Evolutionary conservation across 2,329 filamentous ascomycete genomes (phyloP), one percentile per base, ranked within the genome.

Genomic region (Cylindrodendrum hubeiense): DNA sequence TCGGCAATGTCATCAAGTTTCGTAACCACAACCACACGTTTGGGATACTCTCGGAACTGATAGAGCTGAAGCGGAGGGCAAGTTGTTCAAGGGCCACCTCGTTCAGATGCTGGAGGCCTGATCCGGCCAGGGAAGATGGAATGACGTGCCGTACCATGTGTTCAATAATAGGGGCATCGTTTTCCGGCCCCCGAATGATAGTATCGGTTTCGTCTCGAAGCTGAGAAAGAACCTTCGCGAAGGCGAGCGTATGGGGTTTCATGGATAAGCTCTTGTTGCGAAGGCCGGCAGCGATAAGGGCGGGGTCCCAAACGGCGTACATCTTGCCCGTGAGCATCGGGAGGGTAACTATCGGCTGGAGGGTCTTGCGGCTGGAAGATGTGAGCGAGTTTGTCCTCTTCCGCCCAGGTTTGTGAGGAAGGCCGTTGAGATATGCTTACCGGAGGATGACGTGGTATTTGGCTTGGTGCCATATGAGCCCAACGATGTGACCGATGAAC

Each of bases 291-390:
- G 78, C 74, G 33, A 82, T 77, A 12, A 86, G 71, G 3, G 67
- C 62, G 5, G 84, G 80, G 6, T 78, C 78, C 51, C 76, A 80
- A 24, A 85, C 79, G 44, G 84, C 71, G 67, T 86, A 87, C 28
- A 82, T 76, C 54, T 82, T 81, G 22, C 76, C 71, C 49, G 74
- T 78, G 44, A 84, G 70, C 72, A 85, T 80, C 3, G 79, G 81
- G 4, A 86, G 67, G 1, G 84, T 83, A 63, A 79, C 82, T 65
- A 84, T 81, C 24, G 72, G 63, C 46, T 75, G 34, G 41, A 24
- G 50, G 10, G 75, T 67, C 71, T 33, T 49, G 37, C 44, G 51
- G 17, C 43, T 54, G 39, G 39, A 10, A n/a, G 17, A 10, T 21
- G 34, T 57, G 15, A 57, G 43, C 22, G 22, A 21, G 9, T 15